Percentiles rank a stretch among this genome's conserved stretches.
Evolutionary conservation across 768 basidiomycete species (phyloP).

Genomic region (Lentinula guzmanii): DNA sequence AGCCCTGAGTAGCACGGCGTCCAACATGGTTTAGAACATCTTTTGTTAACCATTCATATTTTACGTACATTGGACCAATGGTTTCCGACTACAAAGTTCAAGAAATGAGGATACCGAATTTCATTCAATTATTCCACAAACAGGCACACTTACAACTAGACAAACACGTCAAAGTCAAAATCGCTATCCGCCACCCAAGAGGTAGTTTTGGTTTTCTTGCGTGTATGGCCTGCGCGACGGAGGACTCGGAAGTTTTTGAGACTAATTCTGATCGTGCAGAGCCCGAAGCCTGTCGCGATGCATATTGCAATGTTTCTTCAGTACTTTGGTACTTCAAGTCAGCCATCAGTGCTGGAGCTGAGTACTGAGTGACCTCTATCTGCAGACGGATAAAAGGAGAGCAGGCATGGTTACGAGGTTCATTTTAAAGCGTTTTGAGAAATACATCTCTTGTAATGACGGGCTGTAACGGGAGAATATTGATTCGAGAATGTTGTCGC

Average conservation of each 20-base stretch:
- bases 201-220: constrained; percentile 22
- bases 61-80: constrained; percentile 34
- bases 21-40: not conserved
- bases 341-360: not conserved
- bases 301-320: not conserved
- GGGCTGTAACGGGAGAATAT: not conserved
- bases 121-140: not conserved
- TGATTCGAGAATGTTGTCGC: not conserved
- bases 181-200: constrained; percentile 25
- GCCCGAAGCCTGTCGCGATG: not conserved
- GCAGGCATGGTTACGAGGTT: not conserved
- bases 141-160: constrained; percentile 27
- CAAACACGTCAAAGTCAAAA: constrained; percentile 31
- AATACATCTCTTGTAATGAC: not conserved
- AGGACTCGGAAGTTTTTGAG: not conserved
- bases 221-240: not conserved
- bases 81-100: constrained; percentile 25
- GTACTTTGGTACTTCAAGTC: not conserved
- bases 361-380: not conserved
- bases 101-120: not conserved
- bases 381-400: not conserved
- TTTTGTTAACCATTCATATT: not conserved
- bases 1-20: constrained; percentile 18
- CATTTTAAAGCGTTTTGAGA: not conserved
- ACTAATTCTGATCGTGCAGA: not conserved